Evolutionary conservation across 2,329 filamentous ascomycete species (phyloP), one percentile per base, ranked within the genome.

Genomic region (Aspergillus tamarii): DNA sequence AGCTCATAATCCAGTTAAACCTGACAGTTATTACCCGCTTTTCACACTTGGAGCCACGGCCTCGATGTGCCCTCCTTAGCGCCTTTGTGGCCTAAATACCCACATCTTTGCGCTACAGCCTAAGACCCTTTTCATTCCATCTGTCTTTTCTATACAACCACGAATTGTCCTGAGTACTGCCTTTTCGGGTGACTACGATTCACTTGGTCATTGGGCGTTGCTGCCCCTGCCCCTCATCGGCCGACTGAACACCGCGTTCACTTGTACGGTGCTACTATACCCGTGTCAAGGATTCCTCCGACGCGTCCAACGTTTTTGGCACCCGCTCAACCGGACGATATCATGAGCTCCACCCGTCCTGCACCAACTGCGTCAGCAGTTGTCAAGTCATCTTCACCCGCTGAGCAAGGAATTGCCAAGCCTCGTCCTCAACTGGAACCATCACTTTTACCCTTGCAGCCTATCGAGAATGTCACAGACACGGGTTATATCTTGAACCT

Each of bases 401-500:
- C 77, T 68, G 77, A 82, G 64, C 66, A 72, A 57, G 61, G 61
- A 61, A 67, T 68, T 57, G 67, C 72, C 62, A 73, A 73, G 64
- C 68, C 73, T 64, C 76, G 74, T 65, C 75, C 80, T 66, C 76
- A 76, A 65, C 81, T 85, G 65, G 83, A 86, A 71, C 81, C 84
- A 41, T 85, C 84, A 62, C 81, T 85, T 57, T 79, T 87, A 70
- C 82, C 82, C 62, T 71, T 84, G 52, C 77, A 81, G 59, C 74
- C 78, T 16, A 73, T 79, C 50, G 80, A 78, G 50, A 77, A 77
- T 67, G 64, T 64, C 58, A 64, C 70, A 70, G 85, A 84, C 78
- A 82, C 84, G 66, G 91, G 91, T 77, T 84, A 89, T 70, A 80
- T 89, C 61, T 84, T 94, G 70, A 88, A 90, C 69, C 89, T 91